These are phyloP conservation scores for Lactarius hengduanensis DNA, from an alignment of 768 basidiomycete species.

Conservation along the genomic window DNA sequence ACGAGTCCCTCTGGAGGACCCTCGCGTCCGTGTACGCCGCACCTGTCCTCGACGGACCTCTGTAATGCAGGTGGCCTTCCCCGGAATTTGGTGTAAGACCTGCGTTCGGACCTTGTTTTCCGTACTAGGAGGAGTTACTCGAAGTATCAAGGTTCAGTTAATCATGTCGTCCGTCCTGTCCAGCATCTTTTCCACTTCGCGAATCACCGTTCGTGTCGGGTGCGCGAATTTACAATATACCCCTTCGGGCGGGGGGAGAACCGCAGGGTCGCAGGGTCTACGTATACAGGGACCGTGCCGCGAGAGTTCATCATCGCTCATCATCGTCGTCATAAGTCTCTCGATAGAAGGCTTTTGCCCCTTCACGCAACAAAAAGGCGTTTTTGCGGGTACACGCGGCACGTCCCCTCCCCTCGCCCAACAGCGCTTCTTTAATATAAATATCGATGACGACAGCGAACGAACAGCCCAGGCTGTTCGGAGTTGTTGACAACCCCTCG, in stretches of 20 bases:
- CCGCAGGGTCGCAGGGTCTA: background rate
- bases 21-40: slow-evolving; percentile 5
- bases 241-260: background rate
- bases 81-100: slow-evolving; percentile 7
- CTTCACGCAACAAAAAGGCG: slow-evolving; percentile 1
- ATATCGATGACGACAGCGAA: slow-evolving; percentile 21
- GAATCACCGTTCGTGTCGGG: slow-evolving; percentile 12
- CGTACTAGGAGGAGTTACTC: background rate
- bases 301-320: background rate
- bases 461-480: slow-evolving; percentile 18
- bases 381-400: slow-evolving; percentile 6
- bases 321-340: slow-evolving; percentile 24
- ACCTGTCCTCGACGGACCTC: background rate
- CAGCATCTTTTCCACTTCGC: background rate
- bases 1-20: background rate
- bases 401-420: background rate
- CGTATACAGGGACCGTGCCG: background rate
- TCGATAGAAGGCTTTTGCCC: slow-evolving; percentile 7
- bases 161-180: background rate
- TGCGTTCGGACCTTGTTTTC: slow-evolving; percentile 1
- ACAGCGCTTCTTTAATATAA: slow-evolving; percentile 9
- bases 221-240: background rate
- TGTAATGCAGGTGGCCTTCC: background rate
- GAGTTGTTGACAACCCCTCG: slow-evolving; percentile 17
- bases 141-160: slow-evolving; percentile 17